phyloP scores from a whole-genome alignment of 140 eudicot genomes.

The Stevia rebaudiana region DNA sequence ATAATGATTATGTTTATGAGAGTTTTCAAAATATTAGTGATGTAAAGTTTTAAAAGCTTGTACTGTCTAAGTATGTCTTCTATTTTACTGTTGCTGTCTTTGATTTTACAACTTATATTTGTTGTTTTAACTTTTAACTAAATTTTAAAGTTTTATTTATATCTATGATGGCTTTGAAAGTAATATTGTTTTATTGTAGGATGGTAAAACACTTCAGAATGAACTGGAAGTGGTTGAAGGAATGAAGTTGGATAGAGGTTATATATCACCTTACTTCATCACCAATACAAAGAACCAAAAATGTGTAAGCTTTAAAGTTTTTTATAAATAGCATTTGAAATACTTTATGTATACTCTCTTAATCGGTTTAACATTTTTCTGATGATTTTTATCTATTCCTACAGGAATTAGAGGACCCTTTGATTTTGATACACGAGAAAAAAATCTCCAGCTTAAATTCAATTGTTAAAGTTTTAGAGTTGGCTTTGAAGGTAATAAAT shows the following conservation, averaged over 20 bases:
- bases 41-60: not conserved
- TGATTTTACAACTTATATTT: not conserved
- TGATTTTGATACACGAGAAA: constrained; percentile 60
- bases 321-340: not conserved
- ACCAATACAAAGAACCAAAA: constrained; percentile 54
- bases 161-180: not conserved
- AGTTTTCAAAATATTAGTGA: not conserved
- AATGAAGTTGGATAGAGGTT: constrained; percentile 63
- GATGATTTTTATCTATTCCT: not conserved
- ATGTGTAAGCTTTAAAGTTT: constrained; percentile 36
- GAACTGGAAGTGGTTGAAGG: constrained; percentile 67
- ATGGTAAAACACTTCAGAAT: constrained; percentile 49
- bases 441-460: constrained; percentile 47
- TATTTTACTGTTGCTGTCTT: not conserved
- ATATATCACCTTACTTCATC: constrained; percentile 37
- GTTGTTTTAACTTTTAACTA: no score
- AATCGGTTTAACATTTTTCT: not conserved
- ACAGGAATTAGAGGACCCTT: constrained; percentile 69
- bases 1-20: not conserved
- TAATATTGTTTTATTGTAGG: constrained; percentile 27
- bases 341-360: not conserved
- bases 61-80: not conserved
- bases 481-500: constrained; percentile 50
- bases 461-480: constrained; percentile 58
- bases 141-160: no score